Conservation (phyloP, 306 rosid genomes). For the Betula pendula region DNA sequence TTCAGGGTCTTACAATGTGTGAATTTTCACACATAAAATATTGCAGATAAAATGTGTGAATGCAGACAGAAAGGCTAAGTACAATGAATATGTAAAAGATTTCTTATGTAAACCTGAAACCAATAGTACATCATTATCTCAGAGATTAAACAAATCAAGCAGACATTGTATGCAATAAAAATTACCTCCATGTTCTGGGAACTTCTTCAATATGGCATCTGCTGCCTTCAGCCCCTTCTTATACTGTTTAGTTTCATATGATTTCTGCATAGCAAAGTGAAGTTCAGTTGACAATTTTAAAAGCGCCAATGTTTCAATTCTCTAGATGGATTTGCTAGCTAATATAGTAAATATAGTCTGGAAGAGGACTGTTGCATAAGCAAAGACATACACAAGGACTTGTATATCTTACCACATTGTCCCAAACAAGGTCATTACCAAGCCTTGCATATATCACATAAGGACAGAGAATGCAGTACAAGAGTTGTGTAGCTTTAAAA, state of each 20-base stretch:
- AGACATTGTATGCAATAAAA: conserved; percentile 11
- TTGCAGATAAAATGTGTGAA: not conserved
- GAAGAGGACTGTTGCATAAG: conserved; percentile 3
- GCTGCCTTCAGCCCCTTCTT: conserved; percentile 98
- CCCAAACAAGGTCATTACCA: not conserved
- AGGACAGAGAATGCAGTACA: not conserved
- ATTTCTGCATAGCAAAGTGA: conserved; percentile 62
- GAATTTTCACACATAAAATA: not conserved
- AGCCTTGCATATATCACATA: not conserved
- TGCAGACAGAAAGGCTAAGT: not conserved
- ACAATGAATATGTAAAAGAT: not conserved
- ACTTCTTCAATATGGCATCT: conserved; percentile 85
- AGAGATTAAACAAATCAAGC: not conserved
- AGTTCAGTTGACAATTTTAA: conserved; percentile 21
- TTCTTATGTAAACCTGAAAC: not conserved
- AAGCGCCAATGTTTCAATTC: not conserved
- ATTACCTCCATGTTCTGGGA: conserved; percentile 99
- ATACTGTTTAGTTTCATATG: conserved; percentile 96
- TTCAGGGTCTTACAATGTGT: not conserved
- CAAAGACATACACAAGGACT: not conserved
- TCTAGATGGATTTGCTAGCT: conserved; percentile 4
- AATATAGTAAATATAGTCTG: not conserved
- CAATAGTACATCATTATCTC: not conserved
- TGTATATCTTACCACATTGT: not conserved
- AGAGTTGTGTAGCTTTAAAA: conserved; percentile 8